phyloP scores from a whole-genome alignment of 106 monocot genomes.

The Agapanthus africanus region DNA sequence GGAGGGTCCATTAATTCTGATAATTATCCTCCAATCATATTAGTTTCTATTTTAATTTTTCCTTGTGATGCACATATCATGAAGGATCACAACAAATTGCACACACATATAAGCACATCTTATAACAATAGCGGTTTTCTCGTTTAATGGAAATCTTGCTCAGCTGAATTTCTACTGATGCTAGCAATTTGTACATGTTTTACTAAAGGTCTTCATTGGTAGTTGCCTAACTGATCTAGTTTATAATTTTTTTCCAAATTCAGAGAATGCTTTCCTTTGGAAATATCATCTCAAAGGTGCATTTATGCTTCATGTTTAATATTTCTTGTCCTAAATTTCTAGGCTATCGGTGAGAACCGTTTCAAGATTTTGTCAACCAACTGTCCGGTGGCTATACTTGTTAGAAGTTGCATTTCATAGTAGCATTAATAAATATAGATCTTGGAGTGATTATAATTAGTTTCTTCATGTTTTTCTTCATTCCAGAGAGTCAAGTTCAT shows the following conservation, averaged over 20 bases:
- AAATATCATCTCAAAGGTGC: background rate
- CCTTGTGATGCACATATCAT: background rate
- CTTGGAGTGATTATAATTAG: background rate
- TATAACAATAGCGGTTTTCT: background rate
- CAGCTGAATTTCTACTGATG: background rate
- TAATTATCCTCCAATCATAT: too few relatives aligned
- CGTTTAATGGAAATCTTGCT: background rate
- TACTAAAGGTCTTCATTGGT: too few relatives aligned
- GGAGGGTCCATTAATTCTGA: too few relatives aligned
- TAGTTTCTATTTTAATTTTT: background rate
- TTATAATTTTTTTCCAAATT: too few relatives aligned
- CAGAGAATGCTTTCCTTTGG: background rate
- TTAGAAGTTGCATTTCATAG: background rate
- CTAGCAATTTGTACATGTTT: background rate
- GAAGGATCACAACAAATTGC: too few relatives aligned
- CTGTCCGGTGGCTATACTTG: background rate
- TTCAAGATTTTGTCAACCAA: background rate
- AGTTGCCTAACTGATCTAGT: too few relatives aligned
- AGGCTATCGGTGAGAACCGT: background rate
- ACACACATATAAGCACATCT: background rate
- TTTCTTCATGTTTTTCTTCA: conserved; percentile 6
- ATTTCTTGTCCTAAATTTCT: background rate
- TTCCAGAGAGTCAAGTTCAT: conserved; percentile 57
- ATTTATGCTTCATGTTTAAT: background rate
- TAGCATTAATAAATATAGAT: background rate